Evolutionary conservation across 2,329 filamentous ascomycete genomes (phyloP).

Genomic region (Aureobasidium vineae): DNA sequence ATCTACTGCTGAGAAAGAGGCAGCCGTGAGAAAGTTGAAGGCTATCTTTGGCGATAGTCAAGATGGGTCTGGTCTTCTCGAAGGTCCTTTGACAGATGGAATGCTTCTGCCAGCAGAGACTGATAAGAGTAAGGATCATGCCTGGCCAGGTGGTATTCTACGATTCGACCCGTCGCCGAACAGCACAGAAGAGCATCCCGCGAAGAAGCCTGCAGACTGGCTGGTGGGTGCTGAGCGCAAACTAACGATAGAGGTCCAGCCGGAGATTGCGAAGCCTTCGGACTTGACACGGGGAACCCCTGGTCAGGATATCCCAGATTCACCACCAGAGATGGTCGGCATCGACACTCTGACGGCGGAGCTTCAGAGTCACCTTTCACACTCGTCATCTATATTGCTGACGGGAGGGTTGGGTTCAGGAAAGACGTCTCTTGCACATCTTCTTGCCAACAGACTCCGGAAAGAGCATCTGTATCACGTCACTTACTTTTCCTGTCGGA

Average conservation of each 20-base stretch:
- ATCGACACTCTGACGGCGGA: slow-evolving; percentile 75
- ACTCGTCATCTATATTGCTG: slow-evolving; percentile 84
- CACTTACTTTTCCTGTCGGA: slow-evolving; percentile 82
- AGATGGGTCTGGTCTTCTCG: slow-evolving; percentile 62
- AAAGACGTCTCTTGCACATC: slow-evolving; percentile 77
- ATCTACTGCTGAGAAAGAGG: slow-evolving; percentile 77
- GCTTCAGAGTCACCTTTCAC: slow-evolving; percentile 71
- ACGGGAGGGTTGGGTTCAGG: slow-evolving; percentile 88
- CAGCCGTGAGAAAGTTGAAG: slow-evolving; percentile 68
- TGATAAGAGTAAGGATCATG: slow-evolving; percentile 54
- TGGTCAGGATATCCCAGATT: slow-evolving; percentile 54
- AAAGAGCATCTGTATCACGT: slow-evolving; percentile 74
- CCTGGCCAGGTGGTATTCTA: slow-evolving; percentile 81
- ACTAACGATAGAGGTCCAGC: slow-evolving; percentile 70
- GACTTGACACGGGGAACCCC: slow-evolving; percentile 53
- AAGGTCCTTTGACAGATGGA: slow-evolving; percentile 86
- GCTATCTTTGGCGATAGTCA: slow-evolving; percentile 64
- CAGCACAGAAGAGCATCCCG: slow-evolving; percentile 39
- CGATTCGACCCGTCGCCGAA: slow-evolving; percentile 65
- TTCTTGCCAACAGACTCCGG: slow-evolving; percentile 71
- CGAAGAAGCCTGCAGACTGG: slow-evolving; percentile 61
- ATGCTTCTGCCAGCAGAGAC: slow-evolving; percentile 66
- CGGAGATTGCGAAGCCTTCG: slow-evolving; percentile 65
- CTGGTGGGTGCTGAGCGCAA: slow-evolving; percentile 73
- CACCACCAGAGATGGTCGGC: slow-evolving; percentile 68